A percentile compares a stretch with the other conserved stretches of the same genome.
These are phyloP conservation scores for Yamadazyma takamatsuzukensis DNA, from an alignment of 805 yeast genomes.

Conservation along the genomic window DNA sequence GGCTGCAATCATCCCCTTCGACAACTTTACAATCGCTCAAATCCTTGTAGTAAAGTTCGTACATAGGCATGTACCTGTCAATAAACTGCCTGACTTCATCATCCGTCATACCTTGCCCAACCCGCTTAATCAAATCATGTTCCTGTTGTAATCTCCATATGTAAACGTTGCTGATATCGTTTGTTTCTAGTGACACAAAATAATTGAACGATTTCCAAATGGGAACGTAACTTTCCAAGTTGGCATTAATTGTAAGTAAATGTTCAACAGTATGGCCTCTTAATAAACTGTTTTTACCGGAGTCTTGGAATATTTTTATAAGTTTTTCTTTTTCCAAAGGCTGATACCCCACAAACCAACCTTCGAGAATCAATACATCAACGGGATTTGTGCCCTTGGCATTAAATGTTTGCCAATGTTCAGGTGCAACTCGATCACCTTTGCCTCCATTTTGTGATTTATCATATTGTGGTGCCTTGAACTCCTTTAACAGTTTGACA, in stretches of 20 bases:
- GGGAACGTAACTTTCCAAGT: constrained; percentile 48
- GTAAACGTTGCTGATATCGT: constrained; percentile 59
- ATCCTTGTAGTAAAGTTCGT: constrained; percentile 59
- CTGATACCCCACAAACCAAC: constrained; percentile 87
- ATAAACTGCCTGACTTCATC: constrained; percentile 65
- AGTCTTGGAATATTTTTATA: not conserved
- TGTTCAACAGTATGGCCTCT: constrained; percentile 22
- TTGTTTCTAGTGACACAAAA: constrained; percentile 62
- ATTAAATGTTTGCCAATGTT: constrained; percentile 33
- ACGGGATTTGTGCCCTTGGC: constrained; percentile 23
- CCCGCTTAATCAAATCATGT: constrained; percentile 46
- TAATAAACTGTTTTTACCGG: constrained; percentile 2
- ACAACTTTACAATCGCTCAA: constrained; percentile 19
- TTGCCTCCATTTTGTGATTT: constrained; percentile 67
- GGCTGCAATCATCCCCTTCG: not conserved
- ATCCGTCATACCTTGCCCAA: constrained; percentile 81
- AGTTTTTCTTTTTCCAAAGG: constrained; percentile 23
- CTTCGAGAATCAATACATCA: constrained; percentile 78
- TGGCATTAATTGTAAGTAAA: constrained; percentile 45
- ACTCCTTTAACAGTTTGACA: constrained; percentile 20
- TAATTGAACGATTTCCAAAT: constrained; percentile 58
- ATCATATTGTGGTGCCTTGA: constrained; percentile 65
- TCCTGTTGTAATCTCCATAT: constrained; percentile 81
- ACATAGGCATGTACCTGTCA: constrained; percentile 83
- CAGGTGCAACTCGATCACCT: constrained; percentile 64